Base-by-base conservation (phyloP, 345 rosid species). In the Raphanus sativus region DNA sequence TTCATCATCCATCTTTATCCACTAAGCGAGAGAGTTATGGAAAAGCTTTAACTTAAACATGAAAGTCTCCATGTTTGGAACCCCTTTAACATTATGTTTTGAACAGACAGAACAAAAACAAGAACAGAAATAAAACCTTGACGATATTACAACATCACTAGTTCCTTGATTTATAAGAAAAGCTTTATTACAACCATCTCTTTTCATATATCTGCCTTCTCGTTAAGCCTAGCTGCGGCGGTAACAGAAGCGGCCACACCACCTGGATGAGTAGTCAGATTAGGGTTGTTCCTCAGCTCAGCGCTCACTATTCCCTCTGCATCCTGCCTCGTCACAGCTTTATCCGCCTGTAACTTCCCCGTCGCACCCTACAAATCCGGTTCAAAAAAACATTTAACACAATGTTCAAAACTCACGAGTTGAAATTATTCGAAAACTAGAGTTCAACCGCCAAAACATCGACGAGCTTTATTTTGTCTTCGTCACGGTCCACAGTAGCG, bases 211-310 rank as follows among this genome's bases (percentile, higher is more conserved):
- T 80, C 70, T 2, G 63, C 40, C 16, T n/a, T 71, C 79, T 87
- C 87, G 45, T 90, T 91, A 8, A 90, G 89, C 78, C 86, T 83
- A 42, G 94, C 96, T 0, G 98, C 94, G 0, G 89, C 86, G 1
- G 89, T 82, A 26, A 93, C 66, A 0, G 97, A 88, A 2, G 89
- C 88, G 0, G 87, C 91, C 5, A 90, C 92, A 1, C 96, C 94
- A 12, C 91, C 92, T 0, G 94, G 91, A 56, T 83, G 79, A 2
- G 87, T 82, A 8, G 69, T 50, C 17, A 80, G 67, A 8, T 81
- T 81, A 0, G 89, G 92, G 42, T 82, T 85, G 79, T 86, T 91
- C 78, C 92, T 86, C 69, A 85, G 77, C 86, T 93, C 98, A 0
- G 90, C 91, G 11, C 84, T 73, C 54, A 16, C 81, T 60, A 89